phyloP scores from a whole-genome alignment of 331 rosid genomes.

The Arachis monticola region DNA sequence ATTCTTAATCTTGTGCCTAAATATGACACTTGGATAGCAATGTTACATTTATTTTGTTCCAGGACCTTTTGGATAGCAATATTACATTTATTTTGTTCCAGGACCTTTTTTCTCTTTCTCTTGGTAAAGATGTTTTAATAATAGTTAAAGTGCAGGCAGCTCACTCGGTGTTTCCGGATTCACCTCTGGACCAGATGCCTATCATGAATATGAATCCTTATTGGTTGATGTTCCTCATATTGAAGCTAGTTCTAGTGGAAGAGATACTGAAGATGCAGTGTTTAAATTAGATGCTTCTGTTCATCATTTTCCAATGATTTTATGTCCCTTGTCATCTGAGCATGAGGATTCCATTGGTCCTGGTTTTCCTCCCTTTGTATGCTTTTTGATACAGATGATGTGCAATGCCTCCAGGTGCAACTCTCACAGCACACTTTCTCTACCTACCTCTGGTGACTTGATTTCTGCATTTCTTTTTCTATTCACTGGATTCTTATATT shows the following conservation, averaged over 20 bases:
- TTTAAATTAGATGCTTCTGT: conserved; percentile 74
- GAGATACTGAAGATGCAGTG: conserved; percentile 58
- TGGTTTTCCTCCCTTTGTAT: conserved; percentile 84
- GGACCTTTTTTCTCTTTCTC: neutral
- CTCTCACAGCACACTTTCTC: conserved; percentile 89
- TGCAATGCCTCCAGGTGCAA: conserved; percentile 71
- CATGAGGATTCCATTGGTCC: conserved; percentile 80
- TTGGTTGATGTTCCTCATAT: conserved; percentile 55
- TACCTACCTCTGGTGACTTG: conserved; percentile 44
- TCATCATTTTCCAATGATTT: conserved; percentile 86
- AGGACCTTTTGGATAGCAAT: no score
- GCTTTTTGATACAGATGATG: conserved; percentile 78
- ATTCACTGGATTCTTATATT: conserved; percentile 14
- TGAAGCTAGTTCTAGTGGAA: conserved; percentile 67
- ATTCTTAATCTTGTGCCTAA: conserved; percentile 13
- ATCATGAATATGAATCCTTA: conserved; percentile 85
- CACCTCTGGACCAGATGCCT: conserved; percentile 98
- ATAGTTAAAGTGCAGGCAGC: conserved; percentile 62
- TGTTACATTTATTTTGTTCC: conserved; percentile 14
- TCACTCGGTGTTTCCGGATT: conserved; percentile 83
- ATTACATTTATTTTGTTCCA: no score
- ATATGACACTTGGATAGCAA: neutral
- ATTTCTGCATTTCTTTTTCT: conserved; percentile 3
- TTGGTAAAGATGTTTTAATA: conserved; percentile 36
- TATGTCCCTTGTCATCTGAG: conserved; percentile 77